These are phyloP conservation scores for Pseudozyma tsukubaensis DNA, from an alignment of 1,284 basidiomycete genomes.

Conservation along the genomic window DNA sequence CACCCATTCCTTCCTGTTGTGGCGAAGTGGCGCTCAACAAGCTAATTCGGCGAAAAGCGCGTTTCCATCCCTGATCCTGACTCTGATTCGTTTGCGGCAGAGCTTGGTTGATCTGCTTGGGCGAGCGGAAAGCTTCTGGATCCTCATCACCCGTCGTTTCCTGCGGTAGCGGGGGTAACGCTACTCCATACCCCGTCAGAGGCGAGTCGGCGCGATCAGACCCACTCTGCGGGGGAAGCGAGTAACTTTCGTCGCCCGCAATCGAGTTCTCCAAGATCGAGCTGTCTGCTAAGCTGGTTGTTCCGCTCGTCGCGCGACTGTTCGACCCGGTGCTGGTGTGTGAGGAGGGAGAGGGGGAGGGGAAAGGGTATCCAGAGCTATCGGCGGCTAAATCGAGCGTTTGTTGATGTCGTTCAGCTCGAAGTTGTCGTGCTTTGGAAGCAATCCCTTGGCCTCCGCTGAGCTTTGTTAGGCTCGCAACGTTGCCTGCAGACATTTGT, in stretches of 20 bases:
- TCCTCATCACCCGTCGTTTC: constrained; percentile 47
- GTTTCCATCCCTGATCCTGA: constrained; percentile 44
- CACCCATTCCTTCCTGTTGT: not conserved
- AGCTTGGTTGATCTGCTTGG: not conserved
- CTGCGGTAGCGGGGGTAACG: constrained; percentile 32
- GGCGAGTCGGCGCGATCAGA: constrained; percentile 25
- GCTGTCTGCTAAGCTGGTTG: constrained; percentile 33
- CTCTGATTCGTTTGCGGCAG: constrained; percentile 15
- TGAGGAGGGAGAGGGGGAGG: constrained; percentile 11
- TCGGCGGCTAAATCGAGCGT: constrained; percentile 38
- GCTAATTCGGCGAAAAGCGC: constrained; percentile 37
- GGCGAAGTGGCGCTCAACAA: constrained; percentile 22
- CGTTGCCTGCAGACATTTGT: constrained; percentile 33
- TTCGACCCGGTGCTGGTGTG: constrained; percentile 18
- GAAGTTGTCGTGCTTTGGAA: constrained; percentile 33
- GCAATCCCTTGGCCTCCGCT: constrained; percentile 33
- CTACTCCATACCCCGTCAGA: constrained; percentile 21
- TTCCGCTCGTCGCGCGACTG: constrained; percentile 30
- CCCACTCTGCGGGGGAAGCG: constrained; percentile 17
- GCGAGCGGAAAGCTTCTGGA: constrained; percentile 21
- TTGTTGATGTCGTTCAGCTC: constrained; percentile 40
- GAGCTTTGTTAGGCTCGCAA: constrained; percentile 30
- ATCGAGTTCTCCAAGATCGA: constrained; percentile 41
- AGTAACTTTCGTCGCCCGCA: constrained; percentile 55
- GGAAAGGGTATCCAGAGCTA: constrained; percentile 24